phyloP scores from a whole-genome alignment of 177 flowering plant species.

The Tripterygium wilfordii region DNA sequence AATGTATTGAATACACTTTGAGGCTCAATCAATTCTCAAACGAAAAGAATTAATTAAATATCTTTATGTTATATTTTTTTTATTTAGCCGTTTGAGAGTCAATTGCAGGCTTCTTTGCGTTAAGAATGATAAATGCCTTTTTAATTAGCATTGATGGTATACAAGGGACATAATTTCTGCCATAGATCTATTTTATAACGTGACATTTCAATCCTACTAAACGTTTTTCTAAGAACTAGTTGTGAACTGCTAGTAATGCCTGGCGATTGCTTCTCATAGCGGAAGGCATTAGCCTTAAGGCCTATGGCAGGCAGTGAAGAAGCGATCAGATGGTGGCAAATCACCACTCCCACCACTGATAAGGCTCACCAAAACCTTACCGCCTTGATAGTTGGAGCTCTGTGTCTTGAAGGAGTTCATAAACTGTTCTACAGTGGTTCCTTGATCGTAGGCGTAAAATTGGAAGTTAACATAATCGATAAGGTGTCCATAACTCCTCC shows the following conservation, averaged over 20 bases:
- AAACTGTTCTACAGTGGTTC: slow-evolving; percentile 29
- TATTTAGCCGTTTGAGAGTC: no score
- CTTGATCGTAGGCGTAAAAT: slow-evolving; percentile 28
- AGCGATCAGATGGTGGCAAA: slow-evolving; percentile 29
- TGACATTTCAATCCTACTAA: no score
- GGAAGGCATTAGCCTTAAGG: slow-evolving; percentile 18
- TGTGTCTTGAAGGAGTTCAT: slow-evolving; percentile 22
- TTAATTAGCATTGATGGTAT: no score
- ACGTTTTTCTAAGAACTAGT: no score
- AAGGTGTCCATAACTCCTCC: slow-evolving; percentile 30
- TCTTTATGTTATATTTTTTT: no score
- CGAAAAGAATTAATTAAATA: no score
- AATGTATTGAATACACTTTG: no score
- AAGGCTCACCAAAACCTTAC: slow-evolving; percentile 35
- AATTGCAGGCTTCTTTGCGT: no score
- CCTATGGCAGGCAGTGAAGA: slow-evolving; percentile 35
- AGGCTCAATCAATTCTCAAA: no score
- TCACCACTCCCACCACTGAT: slow-evolving; percentile 32
- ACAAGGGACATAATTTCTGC: no score
- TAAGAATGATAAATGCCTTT: no score
- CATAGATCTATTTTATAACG: no score
- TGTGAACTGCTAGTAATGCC: slow-evolving; percentile 11
- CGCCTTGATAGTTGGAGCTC: slow-evolving; percentile 21
- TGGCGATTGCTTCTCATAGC: slow-evolving; percentile 27
- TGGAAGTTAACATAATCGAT: slow-evolving; percentile 49